phyloP scores from a whole-genome alignment of 345 rosid genomes.

The Ceriops decandra region DNA sequence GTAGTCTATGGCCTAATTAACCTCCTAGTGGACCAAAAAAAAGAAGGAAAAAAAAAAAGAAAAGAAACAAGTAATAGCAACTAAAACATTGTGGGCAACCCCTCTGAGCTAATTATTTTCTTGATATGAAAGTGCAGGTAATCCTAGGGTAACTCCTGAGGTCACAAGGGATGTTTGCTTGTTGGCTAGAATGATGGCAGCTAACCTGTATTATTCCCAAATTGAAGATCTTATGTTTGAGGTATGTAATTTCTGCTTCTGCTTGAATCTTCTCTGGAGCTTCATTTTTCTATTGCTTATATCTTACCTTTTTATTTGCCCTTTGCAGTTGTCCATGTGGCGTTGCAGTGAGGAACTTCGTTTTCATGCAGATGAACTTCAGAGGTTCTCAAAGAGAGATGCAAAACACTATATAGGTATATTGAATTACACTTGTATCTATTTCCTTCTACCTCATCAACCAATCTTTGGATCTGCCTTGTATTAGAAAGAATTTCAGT shows the following conservation, averaged over 20 bases:
- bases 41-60: not conserved
- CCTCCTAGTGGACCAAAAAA: not conserved
- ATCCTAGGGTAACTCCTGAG: constrained; percentile 98
- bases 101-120: not conserved
- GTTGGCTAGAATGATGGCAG: constrained; percentile 98
- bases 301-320: not conserved
- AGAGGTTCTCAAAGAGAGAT: constrained; percentile 71
- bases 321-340: constrained; percentile 93
- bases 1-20: not conserved
- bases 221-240: constrained; percentile 71
- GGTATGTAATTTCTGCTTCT: not conserved
- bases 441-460: too few relatives aligned
- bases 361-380: constrained; percentile 64
- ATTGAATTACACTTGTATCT: not conserved
- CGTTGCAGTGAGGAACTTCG: constrained; percentile 97
- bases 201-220: constrained; percentile 81
- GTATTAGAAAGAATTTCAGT: too few relatives aligned
- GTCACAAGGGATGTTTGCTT: constrained; percentile 99
- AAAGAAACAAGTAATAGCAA: not conserved
- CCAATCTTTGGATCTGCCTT: too few relatives aligned
- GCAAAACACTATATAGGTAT: constrained; percentile 97
- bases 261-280: not conserved
- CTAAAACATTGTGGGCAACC: not conserved
- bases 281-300: not conserved
- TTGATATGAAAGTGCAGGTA: constrained; percentile 42